phyloP scores from a whole-genome alignment of 2,329 filamentous ascomycete species.

The Aspergillus clavatus region DNA sequence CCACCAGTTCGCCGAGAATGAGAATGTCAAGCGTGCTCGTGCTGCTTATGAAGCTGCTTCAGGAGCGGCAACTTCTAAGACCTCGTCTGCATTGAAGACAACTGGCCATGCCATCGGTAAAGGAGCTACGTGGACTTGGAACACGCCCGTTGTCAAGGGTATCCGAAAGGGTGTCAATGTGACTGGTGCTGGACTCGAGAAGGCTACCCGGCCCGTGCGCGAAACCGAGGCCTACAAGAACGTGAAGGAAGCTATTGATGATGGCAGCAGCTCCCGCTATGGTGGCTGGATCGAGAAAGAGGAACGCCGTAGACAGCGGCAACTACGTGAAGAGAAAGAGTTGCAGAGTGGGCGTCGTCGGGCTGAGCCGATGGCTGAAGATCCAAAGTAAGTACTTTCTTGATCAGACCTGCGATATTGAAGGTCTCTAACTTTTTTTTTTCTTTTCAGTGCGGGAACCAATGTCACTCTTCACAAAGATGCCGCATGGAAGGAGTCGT shows the following conservation, averaged over 20 bases:
- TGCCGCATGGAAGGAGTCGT: conserved; percentile 96
- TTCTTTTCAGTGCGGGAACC: conserved; percentile 74
- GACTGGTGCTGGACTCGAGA: conserved; percentile 83
- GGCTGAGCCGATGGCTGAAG: conserved; percentile 66
- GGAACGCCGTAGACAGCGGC: conserved; percentile 75
- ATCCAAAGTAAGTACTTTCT: conserved; percentile 68
- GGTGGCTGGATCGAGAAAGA: conserved; percentile 97
- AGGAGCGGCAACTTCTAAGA: conserved; percentile 72
- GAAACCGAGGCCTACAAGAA: conserved; percentile 92
- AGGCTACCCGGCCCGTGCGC: conserved; percentile 88
- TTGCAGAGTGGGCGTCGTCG: conserved; percentile 48
- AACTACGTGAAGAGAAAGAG: conserved; percentile 63
- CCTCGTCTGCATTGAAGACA: conserved; percentile 73
- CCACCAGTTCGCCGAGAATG: conserved; percentile 88
- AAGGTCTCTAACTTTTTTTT: conserved; percentile 27
- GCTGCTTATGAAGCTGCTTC: conserved; percentile 84
- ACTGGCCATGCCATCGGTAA: conserved; percentile 86
- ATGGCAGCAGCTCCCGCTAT: conserved; percentile 92
- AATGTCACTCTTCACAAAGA: conserved; percentile 96
- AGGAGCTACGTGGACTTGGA: conserved; percentile 94
- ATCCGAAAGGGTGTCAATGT: conserved; percentile 79
- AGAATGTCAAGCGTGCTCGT: conserved; percentile 78
- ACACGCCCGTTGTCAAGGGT: conserved; percentile 87
- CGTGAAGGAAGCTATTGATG: conserved; percentile 93
- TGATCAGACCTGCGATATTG: conserved; percentile 11